A percentile compares a stretch with the other conserved stretches of the same genome.
Evolutionary conservation across 1,284 basidiomycete species (phyloP).

Genomic region (Sanguinoderma infundibulare): DNA sequence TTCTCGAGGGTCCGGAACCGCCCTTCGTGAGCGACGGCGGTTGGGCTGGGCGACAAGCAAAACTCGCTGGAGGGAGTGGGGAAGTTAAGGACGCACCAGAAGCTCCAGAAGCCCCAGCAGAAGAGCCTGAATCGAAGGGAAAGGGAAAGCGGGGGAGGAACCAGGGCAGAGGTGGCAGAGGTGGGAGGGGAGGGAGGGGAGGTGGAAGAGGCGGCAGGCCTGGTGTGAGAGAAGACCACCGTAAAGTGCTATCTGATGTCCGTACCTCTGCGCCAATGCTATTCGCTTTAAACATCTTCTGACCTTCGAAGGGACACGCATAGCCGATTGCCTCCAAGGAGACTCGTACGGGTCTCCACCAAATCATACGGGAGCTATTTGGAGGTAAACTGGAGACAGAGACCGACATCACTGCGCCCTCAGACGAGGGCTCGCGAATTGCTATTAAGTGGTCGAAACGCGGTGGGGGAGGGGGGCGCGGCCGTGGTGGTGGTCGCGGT

Average conservation of each 20-base stretch:
- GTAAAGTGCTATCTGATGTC: constrained; percentile 83
- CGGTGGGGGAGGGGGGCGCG: constrained; percentile 46
- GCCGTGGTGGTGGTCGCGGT: constrained; percentile 40
- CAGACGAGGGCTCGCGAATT: constrained; percentile 71
- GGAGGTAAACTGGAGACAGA: constrained; percentile 85
- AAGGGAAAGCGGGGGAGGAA: constrained; percentile 45
- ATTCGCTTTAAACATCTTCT: constrained; percentile 23
- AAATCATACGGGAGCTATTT: constrained; percentile 82
- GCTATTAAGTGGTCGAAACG: constrained; percentile 74
- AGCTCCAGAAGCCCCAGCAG: constrained; percentile 28
- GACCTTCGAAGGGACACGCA: constrained; percentile 19
- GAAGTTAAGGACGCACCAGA: constrained; percentile 21
- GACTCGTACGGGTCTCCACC: constrained; percentile 83
- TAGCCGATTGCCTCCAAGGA: constrained; percentile 86
- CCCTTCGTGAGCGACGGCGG: constrained; percentile 69
- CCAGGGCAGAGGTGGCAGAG: constrained; percentile 48
- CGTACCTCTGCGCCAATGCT: constrained; percentile 35
- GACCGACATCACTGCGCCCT: constrained; percentile 58
- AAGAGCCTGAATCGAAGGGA: constrained; percentile 36
- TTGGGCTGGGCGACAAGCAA: constrained; percentile 58
- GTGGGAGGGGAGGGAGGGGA: constrained; percentile 49
- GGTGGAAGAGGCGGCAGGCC: constrained; percentile 45
- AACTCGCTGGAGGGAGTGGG: constrained; percentile 33
- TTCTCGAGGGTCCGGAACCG: constrained; percentile 76
- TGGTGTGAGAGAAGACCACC: constrained; percentile 58